phyloP scores from a whole-genome alignment of 129 eudicot species.

The Centrapalus pauciflorus region DNA sequence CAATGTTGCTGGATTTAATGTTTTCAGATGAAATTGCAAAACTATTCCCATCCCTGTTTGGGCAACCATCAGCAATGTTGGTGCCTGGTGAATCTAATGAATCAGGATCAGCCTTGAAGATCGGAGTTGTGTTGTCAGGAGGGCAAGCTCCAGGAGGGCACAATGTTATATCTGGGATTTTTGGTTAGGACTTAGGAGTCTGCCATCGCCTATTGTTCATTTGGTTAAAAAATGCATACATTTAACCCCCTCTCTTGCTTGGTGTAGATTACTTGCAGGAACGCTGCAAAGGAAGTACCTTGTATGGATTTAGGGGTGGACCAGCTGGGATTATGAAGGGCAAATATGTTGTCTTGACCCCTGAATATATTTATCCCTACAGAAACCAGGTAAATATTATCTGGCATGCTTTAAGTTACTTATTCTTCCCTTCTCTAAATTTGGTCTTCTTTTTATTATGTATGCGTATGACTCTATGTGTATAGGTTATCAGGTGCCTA shows the following conservation, averaged over 20 bases:
- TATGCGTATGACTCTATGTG: background rate
- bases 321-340: slow-evolving; percentile 57
- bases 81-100: slow-evolving; percentile 43
- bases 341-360: slow-evolving; percentile 36
- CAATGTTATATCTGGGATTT: slow-evolving; percentile 47
- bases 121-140: slow-evolving; percentile 49
- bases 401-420: background rate
- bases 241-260: background rate
- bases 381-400: slow-evolving; percentile 37
- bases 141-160: slow-evolving; percentile 64
- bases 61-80: slow-evolving; percentile 62
- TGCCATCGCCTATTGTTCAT: background rate
- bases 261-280: slow-evolving; percentile 46
- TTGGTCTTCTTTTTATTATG: background rate
- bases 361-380: slow-evolving; percentile 43
- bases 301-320: slow-evolving; percentile 51
- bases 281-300: slow-evolving; percentile 37
- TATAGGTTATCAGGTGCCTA: background rate
- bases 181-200: slow-evolving; percentile 25
- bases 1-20: background rate
- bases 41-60: slow-evolving; percentile 53
- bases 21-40: slow-evolving; percentile 65
- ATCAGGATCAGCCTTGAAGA: slow-evolving; percentile 32
- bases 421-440: background rate
- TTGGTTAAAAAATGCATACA: background rate